Evolutionary conservation across 78 protist genomes (phyloP), one percentile per base, ranked within the genome.

Genomic region (Diacronema lutheri): DNA sequence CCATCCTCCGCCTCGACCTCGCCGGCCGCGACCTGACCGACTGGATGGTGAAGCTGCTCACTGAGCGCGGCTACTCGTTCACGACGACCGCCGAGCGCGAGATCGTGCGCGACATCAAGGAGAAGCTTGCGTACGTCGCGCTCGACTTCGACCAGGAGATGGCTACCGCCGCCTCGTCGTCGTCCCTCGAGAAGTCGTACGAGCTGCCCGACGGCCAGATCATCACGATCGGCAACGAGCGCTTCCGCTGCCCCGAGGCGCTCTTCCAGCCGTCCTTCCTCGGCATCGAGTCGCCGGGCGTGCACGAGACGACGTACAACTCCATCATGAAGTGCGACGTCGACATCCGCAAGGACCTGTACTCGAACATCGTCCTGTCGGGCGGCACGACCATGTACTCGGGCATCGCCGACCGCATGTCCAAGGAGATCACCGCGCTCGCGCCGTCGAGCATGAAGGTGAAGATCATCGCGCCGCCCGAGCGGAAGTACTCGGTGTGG

Each of bases 1-100:
- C n/a, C n/a, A n/a, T n/a, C n/a, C n/a, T n/a, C n/a, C n/a, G n/a
- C n/a, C 68, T 93, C 25, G 94, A 93, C 81, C 60, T 88, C 41
- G 95, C 94, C 13, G 95, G 89, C 13, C 92, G 90, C 62, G n/a
- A 94, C 38, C 84, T 96, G 37, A 96, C 99, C 26, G 96, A 94
- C 85, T 90, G 90, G 90, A 81, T 96, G 92, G 76, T 82, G 87
- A 93, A 90, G 93, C 86, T 96, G 74, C 93, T 97, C 31, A 78
- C 90, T 31, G 96, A 94, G 90, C 92, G 93, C 19, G 98, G 98
- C 26, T 94, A 95, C 90, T 93, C 98, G 60, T 95, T 95, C 89
- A 93, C 95, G 56, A 95, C 99, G 46, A 87, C 99, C 33, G 99
- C 98, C 64, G 98, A 93, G 95, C 88, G 97, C 29, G 31, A 7